Percentiles rank a stretch among this genome's conserved stretches.
These are phyloP conservation scores for Sclerospora graminicola DNA, from an alignment of 352 stramenopile genomes.

Conservation along the genomic window DNA sequence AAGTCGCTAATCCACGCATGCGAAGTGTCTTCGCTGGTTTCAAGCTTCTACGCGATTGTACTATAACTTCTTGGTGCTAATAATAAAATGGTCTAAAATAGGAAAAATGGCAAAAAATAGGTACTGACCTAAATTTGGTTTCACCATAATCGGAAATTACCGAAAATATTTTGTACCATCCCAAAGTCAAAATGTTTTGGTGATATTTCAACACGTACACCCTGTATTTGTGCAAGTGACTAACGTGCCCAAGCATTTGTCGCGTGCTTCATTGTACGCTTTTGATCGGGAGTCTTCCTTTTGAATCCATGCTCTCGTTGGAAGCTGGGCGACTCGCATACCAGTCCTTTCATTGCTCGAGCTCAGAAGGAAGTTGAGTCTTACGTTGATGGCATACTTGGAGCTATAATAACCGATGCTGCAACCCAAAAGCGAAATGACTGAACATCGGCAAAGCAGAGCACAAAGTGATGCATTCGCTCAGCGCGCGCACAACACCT, in stretches of 20 bases:
- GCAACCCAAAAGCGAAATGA: slow-evolving; percentile 23
- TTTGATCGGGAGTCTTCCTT: slow-evolving; percentile 58
- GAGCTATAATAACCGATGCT: slow-evolving; percentile 28
- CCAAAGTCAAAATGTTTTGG: too few species aligned
- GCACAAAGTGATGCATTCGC: slow-evolving; percentile 37
- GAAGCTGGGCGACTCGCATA: slow-evolving; percentile 64
- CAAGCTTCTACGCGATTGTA: too few species aligned
- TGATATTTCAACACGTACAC: too few species aligned
- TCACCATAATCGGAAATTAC: too few species aligned
- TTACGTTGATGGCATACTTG: slow-evolving; percentile 25
- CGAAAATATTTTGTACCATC: too few species aligned
- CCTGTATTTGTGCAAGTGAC: slow-evolving; percentile 77
- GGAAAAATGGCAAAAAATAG: too few species aligned
- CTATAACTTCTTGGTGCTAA: too few species aligned
- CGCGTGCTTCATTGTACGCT: slow-evolving; percentile 48
- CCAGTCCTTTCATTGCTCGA: slow-evolving; percentile 44
- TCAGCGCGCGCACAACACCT: slow-evolving; percentile 37
- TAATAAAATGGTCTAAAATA: too few species aligned
- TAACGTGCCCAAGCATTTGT: slow-evolving; percentile 34
- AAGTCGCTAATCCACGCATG: too few species aligned
- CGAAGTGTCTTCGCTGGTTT: too few species aligned
- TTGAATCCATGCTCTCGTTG: slow-evolving; percentile 74
- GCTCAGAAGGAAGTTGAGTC: slow-evolving; percentile 52
- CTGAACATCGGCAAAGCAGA: slow-evolving; percentile 33
- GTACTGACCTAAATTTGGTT: too few species aligned